Percentiles rank a stretch among this genome's conserved stretches.
Conservation (phyloP, 495 filamentous ascomycete genomes). For the Penicillium ucsense region DNA sequence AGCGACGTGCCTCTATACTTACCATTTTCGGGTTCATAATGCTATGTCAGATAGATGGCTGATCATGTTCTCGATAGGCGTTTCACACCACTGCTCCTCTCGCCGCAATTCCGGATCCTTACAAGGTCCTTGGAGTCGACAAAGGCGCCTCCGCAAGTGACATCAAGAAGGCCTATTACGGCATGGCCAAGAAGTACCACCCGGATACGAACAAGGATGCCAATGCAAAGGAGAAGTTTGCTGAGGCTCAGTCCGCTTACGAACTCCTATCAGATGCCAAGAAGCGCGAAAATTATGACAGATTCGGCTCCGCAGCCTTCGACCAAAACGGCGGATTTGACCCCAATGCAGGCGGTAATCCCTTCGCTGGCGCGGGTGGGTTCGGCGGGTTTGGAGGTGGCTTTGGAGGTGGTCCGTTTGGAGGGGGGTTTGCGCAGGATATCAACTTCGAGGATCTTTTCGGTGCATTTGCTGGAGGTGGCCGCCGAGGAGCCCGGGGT, state of each 20-base stretch:
- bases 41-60: background rate
- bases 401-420: conserved; percentile 46
- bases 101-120: conserved; percentile 68
- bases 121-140: conserved; percentile 72
- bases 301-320: conserved; percentile 81
- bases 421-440: conserved; percentile 58
- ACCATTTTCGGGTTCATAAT: background rate
- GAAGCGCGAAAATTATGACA: conserved; percentile 85
- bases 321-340: conserved; percentile 67
- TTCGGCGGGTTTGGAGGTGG: conserved; percentile 46
- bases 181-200: conserved; percentile 95
- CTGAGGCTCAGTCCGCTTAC: conserved; percentile 84
- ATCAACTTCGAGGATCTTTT: conserved; percentile 97
- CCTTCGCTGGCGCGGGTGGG: conserved; percentile 47
- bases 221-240: conserved; percentile 83
- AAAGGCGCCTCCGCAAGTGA: conserved; percentile 72
- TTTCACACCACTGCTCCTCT: conserved; percentile 66
- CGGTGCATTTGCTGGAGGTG: conserved; percentile 67
- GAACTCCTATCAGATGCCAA: conserved; percentile 84
- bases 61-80: conserved; percentile 31
- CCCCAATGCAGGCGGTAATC: conserved; percentile 57
- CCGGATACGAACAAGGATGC: conserved; percentile 96
- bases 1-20: background rate
- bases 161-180: conserved; percentile 98
- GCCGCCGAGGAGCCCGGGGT: conserved; percentile 46